Evolutionary conservation across 192 early-diverging fungal species (phyloP), one percentile per base, ranked within the genome.

Genomic region (Coemansia sp.): DNA sequence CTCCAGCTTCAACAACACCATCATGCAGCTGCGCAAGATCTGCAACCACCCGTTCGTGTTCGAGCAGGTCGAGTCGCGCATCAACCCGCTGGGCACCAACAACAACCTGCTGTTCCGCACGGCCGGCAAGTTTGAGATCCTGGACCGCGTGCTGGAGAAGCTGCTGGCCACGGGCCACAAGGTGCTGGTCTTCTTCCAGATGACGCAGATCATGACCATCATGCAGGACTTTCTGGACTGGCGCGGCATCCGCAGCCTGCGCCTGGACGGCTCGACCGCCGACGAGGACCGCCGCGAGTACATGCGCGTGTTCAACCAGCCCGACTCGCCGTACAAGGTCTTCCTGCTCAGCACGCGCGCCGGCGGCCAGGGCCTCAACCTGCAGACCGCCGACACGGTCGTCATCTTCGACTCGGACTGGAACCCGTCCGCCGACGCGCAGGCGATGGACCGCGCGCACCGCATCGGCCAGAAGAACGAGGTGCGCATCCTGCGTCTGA

Each of bases 1-100:
- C 27, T 28, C 59, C 18, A 83, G 58, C 78, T 70, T 99, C 45
- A 95, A 90, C 77, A 99, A 99, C 77, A 82, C 91, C 9, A 87
- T 99, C 40, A 95, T 99, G 97, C 94, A 99, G 66, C 83, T 99
- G 41, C 85, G 95, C 28, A 97, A 98, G 67, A 90, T 99, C 56
- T 93, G 91, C 69, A 99, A 98, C 75, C 97, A 99, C 73, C 97
- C 97, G 39, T 99, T 89, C 67, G 93, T 97, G 13, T 97, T 92
- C 80, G 85, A 88, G 40, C 89, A 91, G 53, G 94, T 99, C 0
- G 94, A 96, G 58, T 72, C 82, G 24, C 63, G 79, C 18, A 75
- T 99, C 70, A 91, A 93, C 58, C 90, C 90, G 5, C 46, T 62
- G 22, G 63, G 79, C 29, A 63, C 52, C 15, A 89, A 80, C 37